Base-by-base conservation (phyloP, 805 yeast genomes). In the Starmerella floricola region DNA sequence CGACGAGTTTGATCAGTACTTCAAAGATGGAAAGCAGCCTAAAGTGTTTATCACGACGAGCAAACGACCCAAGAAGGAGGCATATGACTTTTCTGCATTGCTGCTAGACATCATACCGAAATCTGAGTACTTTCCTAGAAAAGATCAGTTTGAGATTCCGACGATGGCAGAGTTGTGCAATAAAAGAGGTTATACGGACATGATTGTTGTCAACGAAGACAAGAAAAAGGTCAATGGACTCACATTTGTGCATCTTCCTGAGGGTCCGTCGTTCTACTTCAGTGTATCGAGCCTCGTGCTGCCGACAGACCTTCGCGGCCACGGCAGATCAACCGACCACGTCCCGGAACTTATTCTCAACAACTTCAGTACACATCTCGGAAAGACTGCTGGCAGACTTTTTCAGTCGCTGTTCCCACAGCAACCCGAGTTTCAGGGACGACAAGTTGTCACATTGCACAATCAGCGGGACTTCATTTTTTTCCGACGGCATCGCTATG, bases 391-490 rank as follows among this genome's bases (percentile, higher is more conserved):
- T 5, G 96, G 95, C 26, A 71, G 93, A 45, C 63, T 91, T 48
- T 91, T 91, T 65, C 96, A 87, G 61, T 76, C 94, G 1, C 67
- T 91, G 32, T 85, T 88, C 63, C 98, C 98, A 8, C 87, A 82
- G 46, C 73, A 74, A 46, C 98, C 98, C 1, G 96, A 91, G 57
- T 74, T 91, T 53, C 81, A 82, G 60, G 98, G 98, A 23, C 73
- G 98, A 55, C 96, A 91, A 60, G 98, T 85, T 34, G 79, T 91
- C 23, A 91, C 98, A 0, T 64, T 91, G 58, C 98, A 91, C 61
- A 91, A 91, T 60, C 98, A 91, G 61, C 73, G 98, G 68, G 98
- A 91, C 61, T 91, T 72, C 60, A 82, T 91, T 33, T 91, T 91
- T 56, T 88, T 91, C 70, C 74, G 98, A 65, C 76, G 96, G 64